Base-by-base conservation (phyloP, 495 filamentous ascomycete species). In the Bathelium albidoporum region DNA sequence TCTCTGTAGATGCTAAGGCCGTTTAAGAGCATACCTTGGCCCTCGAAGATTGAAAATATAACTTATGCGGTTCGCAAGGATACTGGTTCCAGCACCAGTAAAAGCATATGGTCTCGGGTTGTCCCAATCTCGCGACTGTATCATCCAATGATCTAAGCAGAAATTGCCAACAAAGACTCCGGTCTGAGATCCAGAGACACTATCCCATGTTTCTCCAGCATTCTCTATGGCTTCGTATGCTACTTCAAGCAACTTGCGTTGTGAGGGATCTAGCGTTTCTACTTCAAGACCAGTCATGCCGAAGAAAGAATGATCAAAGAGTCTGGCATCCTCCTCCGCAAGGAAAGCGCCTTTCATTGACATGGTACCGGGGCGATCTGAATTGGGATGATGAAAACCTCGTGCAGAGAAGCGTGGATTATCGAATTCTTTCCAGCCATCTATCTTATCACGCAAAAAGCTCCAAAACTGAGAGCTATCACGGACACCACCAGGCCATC, bases 31-130 rank as follows among this genome's bases (percentile, higher is more conserved):
- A 41, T 41, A 41, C 36, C 36, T 79, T 2, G 78, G 74, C 0
- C 81, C 82, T 32, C 70, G 69, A 9, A 81, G 74, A 60, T 82
- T 74, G 59, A 74, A 81, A 66, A 80, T 80, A 31, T 74, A 78
- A 12, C 77, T 77, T 3, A 84, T 69, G 1, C 81, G 28, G 55
- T 59, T 59, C 10, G 16, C 2, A 31, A 59, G 7, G 5, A 59
- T 59, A 22, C 10, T 20, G 22, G 24, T 10, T 2, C 22, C 55
- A 14, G 4, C 16, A 9, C 55, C 32, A 36, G 55, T 59, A 22
- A 20, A 9, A 26, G 14, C 11, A 22, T 59, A 59, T 2, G 5
- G 7, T 5, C 5, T 4, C 4, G 10, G 10, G 28, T 58, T 9
- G 10, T 61, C 59, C 14, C 32, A 22, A 2, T 61, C 59, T 7